phyloP scores from a whole-genome alignment of 805 yeast genomes.

The Kurtzmaniella cleridarum region DNA sequence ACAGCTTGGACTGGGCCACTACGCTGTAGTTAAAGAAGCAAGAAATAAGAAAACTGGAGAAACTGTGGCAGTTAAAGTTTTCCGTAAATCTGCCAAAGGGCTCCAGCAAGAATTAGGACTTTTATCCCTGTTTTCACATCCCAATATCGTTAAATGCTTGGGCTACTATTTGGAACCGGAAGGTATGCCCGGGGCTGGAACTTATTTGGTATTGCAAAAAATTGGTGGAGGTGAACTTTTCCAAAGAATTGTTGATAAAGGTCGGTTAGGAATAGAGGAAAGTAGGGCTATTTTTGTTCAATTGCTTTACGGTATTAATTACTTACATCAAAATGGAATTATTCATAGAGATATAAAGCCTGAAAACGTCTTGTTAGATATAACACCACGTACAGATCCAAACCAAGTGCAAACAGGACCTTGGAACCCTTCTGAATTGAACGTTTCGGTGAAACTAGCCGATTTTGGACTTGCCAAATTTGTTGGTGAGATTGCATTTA shows the following conservation, averaged over 20 bases:
- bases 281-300: slow-evolving; percentile 53
- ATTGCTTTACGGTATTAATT: slow-evolving; percentile 32
- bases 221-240: slow-evolving; percentile 73
- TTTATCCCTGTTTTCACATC: slow-evolving; percentile 59
- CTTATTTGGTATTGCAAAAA: slow-evolving; percentile 66
- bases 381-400: slow-evolving; percentile 34
- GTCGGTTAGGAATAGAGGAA: slow-evolving; percentile 55
- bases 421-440: slow-evolving; percentile 56
- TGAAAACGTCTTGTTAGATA: slow-evolving; percentile 42
- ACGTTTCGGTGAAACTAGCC: slow-evolving; percentile 68
- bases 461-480: slow-evolving; percentile 74
- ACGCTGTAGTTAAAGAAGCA: slow-evolving; percentile 76
- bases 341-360: slow-evolving; percentile 44
- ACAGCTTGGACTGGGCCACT: slow-evolving; percentile 71
- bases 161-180: slow-evolving; percentile 52
- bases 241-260: slow-evolving; percentile 64
- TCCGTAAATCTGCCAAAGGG: slow-evolving; percentile 26
- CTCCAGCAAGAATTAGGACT: slow-evolving; percentile 66
- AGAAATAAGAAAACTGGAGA: slow-evolving; percentile 51
- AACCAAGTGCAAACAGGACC: slow-evolving; percentile 40
- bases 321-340: slow-evolving; percentile 35
- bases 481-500: slow-evolving; percentile 67
- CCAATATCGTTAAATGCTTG: slow-evolving; percentile 62
- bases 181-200: slow-evolving; percentile 39
- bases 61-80: slow-evolving; percentile 68